Conservation (phyloP, 1,139 yeast genomes). For the Taphrina pruni region DNA sequence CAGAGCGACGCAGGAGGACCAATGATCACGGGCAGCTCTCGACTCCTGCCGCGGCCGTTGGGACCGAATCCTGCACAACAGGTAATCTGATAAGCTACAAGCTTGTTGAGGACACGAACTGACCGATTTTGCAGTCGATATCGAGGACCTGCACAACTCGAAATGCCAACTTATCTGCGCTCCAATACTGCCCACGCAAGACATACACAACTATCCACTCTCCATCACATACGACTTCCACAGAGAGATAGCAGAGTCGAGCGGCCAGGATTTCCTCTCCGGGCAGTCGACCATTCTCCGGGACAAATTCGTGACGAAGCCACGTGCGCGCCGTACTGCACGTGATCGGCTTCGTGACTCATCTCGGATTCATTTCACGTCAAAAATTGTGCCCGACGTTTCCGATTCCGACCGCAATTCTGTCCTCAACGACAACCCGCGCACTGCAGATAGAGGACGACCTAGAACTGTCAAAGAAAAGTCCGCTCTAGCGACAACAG, state of each 20-base stretch:
- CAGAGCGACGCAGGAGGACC: constrained; percentile 11
- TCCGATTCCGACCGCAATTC: constrained; percentile 4
- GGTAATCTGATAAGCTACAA: constrained; percentile 13
- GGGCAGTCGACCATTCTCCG: not conserved
- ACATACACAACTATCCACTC: constrained; percentile 9
- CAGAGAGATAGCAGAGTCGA: not conserved
- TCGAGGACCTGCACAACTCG: constrained; percentile 18
- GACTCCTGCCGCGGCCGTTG: not conserved
- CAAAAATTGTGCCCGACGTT: constrained; percentile 17
- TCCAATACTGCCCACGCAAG: constrained; percentile 20
- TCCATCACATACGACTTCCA: constrained; percentile 18
- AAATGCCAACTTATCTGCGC: constrained; percentile 19
- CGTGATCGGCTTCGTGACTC: constrained; percentile 24
- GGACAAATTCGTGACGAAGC: not conserved
- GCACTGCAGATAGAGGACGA: constrained; percentile 1
- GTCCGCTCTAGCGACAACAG: constrained; percentile 1
- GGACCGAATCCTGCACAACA: not conserved
- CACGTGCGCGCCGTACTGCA: not conserved
- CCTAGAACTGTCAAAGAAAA: constrained; percentile 15
- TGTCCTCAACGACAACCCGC: not conserved
- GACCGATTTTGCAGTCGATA: constrained; percentile 8
- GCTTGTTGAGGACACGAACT: not conserved
- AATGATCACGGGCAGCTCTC: not conserved
- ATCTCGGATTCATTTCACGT: constrained; percentile 22
- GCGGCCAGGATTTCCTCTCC: constrained; percentile 13